Percentiles rank a stretch among this genome's conserved stretches.
Conservation (phyloP, 139 green algal species). For the Gonium pectorale region DNA sequence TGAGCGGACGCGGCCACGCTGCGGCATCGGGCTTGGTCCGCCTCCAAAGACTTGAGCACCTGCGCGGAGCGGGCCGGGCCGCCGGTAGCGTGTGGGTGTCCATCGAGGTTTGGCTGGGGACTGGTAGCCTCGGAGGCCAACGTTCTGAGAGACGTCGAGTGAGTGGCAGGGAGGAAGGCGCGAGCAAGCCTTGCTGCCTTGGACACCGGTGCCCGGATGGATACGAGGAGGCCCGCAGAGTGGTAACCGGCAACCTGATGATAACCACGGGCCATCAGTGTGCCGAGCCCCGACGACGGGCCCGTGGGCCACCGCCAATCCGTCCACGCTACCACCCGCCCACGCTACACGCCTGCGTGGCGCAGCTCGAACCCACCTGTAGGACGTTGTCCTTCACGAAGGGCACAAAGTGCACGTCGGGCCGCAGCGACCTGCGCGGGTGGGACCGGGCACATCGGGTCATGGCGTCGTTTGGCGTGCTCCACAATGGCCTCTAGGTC, state of each 20-base stretch:
- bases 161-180: neutral
- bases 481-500: too few species aligned
- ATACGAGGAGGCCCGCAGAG: neutral
- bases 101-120: too few species aligned
- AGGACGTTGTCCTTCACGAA: conserved; percentile 41
- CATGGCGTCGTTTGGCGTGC: neutral
- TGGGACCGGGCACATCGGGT: neutral
- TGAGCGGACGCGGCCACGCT: neutral
- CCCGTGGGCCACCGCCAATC: too few species aligned
- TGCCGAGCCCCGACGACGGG: too few species aligned
- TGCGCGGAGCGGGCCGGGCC: neutral
- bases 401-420: conserved; percentile 33
- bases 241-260: neutral
- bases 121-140: too few species aligned
- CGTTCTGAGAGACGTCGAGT: neutral
- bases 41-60: conserved; percentile 13
- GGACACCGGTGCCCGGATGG: neutral
- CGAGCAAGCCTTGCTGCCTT: neutral
- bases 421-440: conserved; percentile 27
- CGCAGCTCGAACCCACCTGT: neutral
- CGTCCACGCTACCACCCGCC: too few species aligned
- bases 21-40: neutral
- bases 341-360: neutral
- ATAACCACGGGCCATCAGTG: neutral
- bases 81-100: too few species aligned